These are phyloP conservation scores for Termitomyces bulborhizus DNA, from an alignment of 768 basidiomycete species.

Conservation along the genomic window DNA sequence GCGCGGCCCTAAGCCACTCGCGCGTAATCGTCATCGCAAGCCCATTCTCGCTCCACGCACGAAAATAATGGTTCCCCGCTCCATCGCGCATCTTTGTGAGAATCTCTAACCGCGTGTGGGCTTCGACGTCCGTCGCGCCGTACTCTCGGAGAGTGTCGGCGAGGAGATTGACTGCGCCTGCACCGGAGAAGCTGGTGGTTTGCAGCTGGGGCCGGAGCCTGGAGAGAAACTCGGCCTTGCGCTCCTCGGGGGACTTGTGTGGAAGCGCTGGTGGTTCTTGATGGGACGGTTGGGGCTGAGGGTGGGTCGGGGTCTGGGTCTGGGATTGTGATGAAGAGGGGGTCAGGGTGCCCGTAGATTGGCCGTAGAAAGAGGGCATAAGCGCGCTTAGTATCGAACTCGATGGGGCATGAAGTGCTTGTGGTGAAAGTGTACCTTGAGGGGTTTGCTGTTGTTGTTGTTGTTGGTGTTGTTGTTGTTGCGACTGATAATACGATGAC, in stretches of 20 bases:
- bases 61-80: slow-evolving; percentile 82
- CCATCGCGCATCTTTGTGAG: slow-evolving; percentile 77
- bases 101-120: slow-evolving; percentile 63
- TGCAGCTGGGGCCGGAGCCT: slow-evolving; percentile 53
- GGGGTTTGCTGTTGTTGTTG: slow-evolving; percentile 24
- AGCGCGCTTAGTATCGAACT: slow-evolving; percentile 35
- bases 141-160: slow-evolving; percentile 52
- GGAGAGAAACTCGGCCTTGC: slow-evolving; percentile 46
- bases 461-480: slow-evolving; percentile 23
- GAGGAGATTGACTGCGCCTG: slow-evolving; percentile 59
- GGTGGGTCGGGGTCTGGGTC: slow-evolving; percentile 13
- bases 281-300: slow-evolving; percentile 12
- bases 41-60: slow-evolving; percentile 78
- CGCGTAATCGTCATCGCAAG: slow-evolving; percentile 72
- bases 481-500: slow-evolving; percentile 22
- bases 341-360: background rate
- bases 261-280: slow-evolving; percentile 17
- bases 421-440: slow-evolving; percentile 68
- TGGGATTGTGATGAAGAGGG: background rate
- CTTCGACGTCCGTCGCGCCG: slow-evolving; percentile 60
- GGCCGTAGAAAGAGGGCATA: slow-evolving; percentile 26
- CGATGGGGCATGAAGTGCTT: slow-evolving; percentile 58
- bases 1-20: slow-evolving; percentile 75
- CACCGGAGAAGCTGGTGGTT: slow-evolving; percentile 57
- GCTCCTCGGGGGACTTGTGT: slow-evolving; percentile 41